Evolutionary conservation across 306 rosid genomes (phyloP).

Genomic region (Ochetophila trinervis): DNA sequence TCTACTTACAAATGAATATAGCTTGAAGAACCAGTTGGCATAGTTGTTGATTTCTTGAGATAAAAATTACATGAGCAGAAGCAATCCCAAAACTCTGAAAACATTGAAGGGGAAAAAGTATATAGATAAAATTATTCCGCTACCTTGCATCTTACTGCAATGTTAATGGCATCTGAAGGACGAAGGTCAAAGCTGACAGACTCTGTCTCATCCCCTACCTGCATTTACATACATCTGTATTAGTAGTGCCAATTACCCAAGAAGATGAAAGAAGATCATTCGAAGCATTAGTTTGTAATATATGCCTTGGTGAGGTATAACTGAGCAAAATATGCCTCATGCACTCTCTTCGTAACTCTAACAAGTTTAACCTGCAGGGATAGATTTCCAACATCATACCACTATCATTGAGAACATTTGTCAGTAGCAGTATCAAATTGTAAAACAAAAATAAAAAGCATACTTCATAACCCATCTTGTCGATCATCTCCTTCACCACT

Average conservation of each 20-base stretch:
- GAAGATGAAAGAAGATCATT: not conserved
- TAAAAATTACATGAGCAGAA: not conserved
- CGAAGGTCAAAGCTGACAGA: slow-evolving; percentile 86
- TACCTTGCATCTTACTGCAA: slow-evolving; percentile 98
- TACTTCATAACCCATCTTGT: slow-evolving; percentile 94
- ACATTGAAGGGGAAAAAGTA: not conserved
- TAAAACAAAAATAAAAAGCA: slow-evolving; percentile 22
- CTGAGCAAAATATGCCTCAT: slow-evolving; percentile 98
- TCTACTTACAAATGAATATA: not conserved
- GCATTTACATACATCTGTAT: slow-evolving; percentile 18
- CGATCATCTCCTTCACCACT: slow-evolving; percentile 90
- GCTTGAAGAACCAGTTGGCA: not conserved
- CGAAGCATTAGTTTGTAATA: slow-evolving; percentile 14
- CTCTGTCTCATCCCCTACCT: slow-evolving; percentile 74
- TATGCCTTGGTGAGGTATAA: slow-evolving; percentile 81
- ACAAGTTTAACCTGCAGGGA: slow-evolving; percentile 69
- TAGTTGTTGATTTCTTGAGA: not conserved
- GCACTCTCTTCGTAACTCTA: slow-evolving; percentile 88
- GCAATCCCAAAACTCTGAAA: slow-evolving; percentile 1
- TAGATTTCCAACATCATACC: slow-evolving; percentile 20
- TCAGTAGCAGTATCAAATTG: slow-evolving; percentile 16
- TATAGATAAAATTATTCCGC: not conserved
- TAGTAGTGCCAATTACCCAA: no score
- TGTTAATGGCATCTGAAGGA: slow-evolving; percentile 97
- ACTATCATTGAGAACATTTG: slow-evolving; percentile 9